Evolutionary conservation across 2,329 filamentous ascomycete species (phyloP), one percentile per base, ranked within the genome.

Genomic region (Aspergillus fumigatiaffinis): DNA sequence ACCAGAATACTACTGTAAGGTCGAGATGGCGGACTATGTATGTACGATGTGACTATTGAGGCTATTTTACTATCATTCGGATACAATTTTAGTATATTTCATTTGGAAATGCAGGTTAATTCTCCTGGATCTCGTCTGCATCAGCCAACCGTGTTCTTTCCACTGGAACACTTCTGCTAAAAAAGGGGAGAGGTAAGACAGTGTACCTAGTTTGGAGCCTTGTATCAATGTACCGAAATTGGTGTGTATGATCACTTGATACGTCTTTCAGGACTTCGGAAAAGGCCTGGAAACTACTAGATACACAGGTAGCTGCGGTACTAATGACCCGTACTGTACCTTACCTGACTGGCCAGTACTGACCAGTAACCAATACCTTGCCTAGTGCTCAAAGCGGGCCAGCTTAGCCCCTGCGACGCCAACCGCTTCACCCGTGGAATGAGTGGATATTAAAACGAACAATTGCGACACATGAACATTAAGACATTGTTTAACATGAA

Each of bases 121-220:
- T 58, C 55, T 60, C 60, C 60, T 62, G 60, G 51, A 56, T 58
- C 55, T 50, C 28, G 12, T 54, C 48, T 48, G 26, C 48, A 51
- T 25, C 54, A 52, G 52, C 58, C 60, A 62, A 60, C 60, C 55
- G 21, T 23, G 21, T 21, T 46, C 21, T 23, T 46, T 46, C 42
- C n/a, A 2, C 42, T 46, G 42, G 42, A 46, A 46, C 42, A 56
- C 53, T 59, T 47, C 53, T 56, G 56, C 55, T 56, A 29, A 51
- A 51, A 21, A 49, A 41, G 50, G 51, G 53, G 56, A 58, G 56
- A 55, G 55, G 57, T 60, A 61, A 61, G 60, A 60, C 60, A 61
- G 54, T 20, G n/a, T n/a, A n/a, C n/a, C 48, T 55, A 47, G 59
- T 52, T 38, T 17, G 14, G 32, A 38, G 32, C 14, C 6, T 38